Evolutionary conservation across 495 filamentous ascomycete genomes (phyloP), one percentile per base, ranked within the genome.

Genomic region (Tuber aestivum): DNA sequence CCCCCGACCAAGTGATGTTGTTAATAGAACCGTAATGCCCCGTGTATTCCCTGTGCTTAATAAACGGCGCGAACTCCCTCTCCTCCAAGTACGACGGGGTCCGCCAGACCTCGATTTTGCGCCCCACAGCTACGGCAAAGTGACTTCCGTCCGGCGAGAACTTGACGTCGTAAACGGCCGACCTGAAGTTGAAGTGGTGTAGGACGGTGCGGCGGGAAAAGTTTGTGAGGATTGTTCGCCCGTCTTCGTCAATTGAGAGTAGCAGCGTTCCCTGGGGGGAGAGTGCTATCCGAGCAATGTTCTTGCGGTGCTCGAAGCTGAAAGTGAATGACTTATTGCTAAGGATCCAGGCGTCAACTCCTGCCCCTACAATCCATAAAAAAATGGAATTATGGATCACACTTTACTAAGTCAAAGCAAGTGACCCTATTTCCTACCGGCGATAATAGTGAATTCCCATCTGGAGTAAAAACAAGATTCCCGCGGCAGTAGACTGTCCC

Each of bases 401-500:
- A 97, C 94, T 97, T 94, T 75, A 97, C 91, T 32, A 99, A 87
- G 83, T 99, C 94, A 84, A 99, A 99, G 71, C 97, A 92, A 3
- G 95, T 92, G 71, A 99, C 93, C 82, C 93, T 87, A 86, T 98
- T 99, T 81, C 95, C 95, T 74, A 99, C 96, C 38, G 95, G 95
- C n/a, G 96, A 98, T 77, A 95, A 91, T 69, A 99, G 88, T 85
- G 93, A 94, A 79, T 92, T 95, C 79, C 95, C 95, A 89, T 99
- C 95, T 79, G 94, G 95, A 81, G 92, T 96, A 87, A 97, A 99
- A 80, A 97, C 89, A 76, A 99, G 89, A 84, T 97, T 98, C 84
- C 96, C 95, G 87, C 92, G 92, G 86, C 93, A 92, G 87, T 97
- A 99, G 80, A 99, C 95, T 79, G 94, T 99, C 77, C 95, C 96